These are phyloP conservation scores for Fusarium staphyleae DNA, from an alignment of 2,329 filamentous ascomycete species.

Conservation along the genomic window DNA sequence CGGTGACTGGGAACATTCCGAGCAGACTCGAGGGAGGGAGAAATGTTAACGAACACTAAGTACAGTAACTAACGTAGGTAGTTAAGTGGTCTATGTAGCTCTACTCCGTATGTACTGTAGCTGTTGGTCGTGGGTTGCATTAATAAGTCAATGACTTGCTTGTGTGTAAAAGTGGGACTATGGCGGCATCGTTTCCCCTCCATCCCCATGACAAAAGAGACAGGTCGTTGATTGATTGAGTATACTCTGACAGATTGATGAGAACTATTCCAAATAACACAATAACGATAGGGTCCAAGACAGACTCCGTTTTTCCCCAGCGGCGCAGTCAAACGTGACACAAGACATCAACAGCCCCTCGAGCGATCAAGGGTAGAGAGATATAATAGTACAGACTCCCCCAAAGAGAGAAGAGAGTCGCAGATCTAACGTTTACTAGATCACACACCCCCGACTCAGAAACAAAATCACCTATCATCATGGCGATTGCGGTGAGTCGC, in stretches of 20 bases:
- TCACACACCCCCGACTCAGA: slow-evolving; percentile 4
- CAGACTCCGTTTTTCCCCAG: background rate
- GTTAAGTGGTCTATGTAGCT: no score
- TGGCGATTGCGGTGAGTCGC: slow-evolving; percentile 40
- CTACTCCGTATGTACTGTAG: no score
- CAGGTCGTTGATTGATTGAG: background rate
- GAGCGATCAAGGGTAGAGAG: background rate
- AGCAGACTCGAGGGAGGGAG: slow-evolving; percentile 14
- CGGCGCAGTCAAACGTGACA: no score
- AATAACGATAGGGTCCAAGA: background rate
- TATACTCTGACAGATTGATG: background rate
- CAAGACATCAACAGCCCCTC: no score
- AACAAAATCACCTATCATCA: slow-evolving; percentile 18
- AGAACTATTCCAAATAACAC: background rate
- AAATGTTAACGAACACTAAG: no score
- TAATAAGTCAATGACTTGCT: background rate
- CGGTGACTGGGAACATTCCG: slow-evolving; percentile 28
- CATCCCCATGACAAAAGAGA: slow-evolving; percentile 3
- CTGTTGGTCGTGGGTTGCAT: background rate
- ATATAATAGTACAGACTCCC: no score
- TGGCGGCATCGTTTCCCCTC: slow-evolving; percentile 34
- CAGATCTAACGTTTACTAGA: slow-evolving; percentile 15
- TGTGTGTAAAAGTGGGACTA: slow-evolving; percentile 38
- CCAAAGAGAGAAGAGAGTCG: background rate
- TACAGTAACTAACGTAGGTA: no score